These are phyloP conservation scores for Vanilla planifolia DNA, from an alignment of 106 monocot genomes.

Conservation along the genomic window DNA sequence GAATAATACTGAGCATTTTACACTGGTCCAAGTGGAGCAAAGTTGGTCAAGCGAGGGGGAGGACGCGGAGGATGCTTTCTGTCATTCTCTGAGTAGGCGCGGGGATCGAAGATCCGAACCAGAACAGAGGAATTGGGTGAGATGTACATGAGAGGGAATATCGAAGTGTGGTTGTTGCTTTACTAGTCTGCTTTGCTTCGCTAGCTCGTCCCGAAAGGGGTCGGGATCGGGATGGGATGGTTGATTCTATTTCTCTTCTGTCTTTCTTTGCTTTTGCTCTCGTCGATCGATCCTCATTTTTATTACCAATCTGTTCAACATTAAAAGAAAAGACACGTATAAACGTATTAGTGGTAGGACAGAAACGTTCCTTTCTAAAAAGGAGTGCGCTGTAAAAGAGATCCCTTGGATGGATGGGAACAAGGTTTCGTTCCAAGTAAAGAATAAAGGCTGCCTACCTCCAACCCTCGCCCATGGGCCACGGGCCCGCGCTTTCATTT, in stretches of 20 bases:
- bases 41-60: constrained; percentile 6
- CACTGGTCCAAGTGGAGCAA: background rate
- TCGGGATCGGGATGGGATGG: background rate
- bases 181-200: constrained; percentile 2
- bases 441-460: constrained; percentile 1
- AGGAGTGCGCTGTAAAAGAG: constrained; percentile 6
- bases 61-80: background rate
- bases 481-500: too few relatives aligned
- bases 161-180: background rate
- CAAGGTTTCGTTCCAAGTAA: constrained; percentile 4
- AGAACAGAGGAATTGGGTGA: too few relatives aligned
- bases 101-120: background rate
- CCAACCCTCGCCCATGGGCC: too few relatives aligned
- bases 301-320: background rate
- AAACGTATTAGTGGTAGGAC: background rate
- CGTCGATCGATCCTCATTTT: background rate
- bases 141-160: background rate
- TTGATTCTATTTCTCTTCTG: background rate
- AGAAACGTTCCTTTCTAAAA: background rate
- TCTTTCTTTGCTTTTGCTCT: too few relatives aligned
- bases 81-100: constrained; percentile 4
- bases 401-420: constrained; percentile 5
- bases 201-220: constrained; percentile 2
- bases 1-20: background rate
- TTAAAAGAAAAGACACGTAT: constrained; percentile 3